These are phyloP conservation scores for Eutypella sp. DNA, from an alignment of 2,329 filamentous ascomycete genomes.

Conservation along the genomic window DNA sequence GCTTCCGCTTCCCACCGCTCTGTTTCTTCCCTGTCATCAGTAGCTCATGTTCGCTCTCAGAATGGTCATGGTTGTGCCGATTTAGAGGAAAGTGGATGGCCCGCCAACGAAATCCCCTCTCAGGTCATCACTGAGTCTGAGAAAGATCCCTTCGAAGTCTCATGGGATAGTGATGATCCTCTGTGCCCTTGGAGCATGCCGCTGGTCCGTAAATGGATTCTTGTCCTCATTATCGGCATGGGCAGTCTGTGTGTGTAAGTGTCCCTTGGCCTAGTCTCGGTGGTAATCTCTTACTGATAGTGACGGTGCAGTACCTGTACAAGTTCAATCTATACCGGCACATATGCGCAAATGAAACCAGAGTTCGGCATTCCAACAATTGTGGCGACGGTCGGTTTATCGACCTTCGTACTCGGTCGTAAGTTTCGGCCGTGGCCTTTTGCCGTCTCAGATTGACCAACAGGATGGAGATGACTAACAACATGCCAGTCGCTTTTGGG, in stretches of 20 bases:
- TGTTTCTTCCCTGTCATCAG: constrained; percentile 1
- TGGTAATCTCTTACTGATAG: constrained; percentile 4
- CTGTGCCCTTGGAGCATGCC: constrained; percentile 67
- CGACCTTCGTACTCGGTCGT: constrained; percentile 76
- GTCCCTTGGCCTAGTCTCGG: background rate
- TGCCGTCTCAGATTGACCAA: constrained; percentile 32
- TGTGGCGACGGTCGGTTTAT: constrained; percentile 75
- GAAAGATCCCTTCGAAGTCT: constrained; percentile 59
- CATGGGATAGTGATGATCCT: constrained; percentile 74
- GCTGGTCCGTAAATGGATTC: constrained; percentile 67
- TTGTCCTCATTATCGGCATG: constrained; percentile 67
- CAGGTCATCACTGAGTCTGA: constrained; percentile 10
- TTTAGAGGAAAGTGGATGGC: constrained; percentile 13
- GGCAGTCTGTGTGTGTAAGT: constrained; percentile 81
- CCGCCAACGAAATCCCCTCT: constrained; percentile 5
- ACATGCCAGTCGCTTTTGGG: constrained; percentile 43
- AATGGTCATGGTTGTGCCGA: constrained; percentile 21
- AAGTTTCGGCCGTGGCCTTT: constrained; percentile 39
- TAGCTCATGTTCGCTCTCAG: constrained; percentile 15
- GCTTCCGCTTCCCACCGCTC: background rate
- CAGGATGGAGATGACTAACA: background rate
- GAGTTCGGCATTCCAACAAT: constrained; percentile 69
- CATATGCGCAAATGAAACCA: constrained; percentile 68
- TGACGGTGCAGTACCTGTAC: constrained; percentile 62
- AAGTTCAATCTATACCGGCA: constrained; percentile 84